Percentiles rank a stretch among this genome's conserved stretches.
Conservation (phyloP, 2,329 filamentous ascomycete genomes). For the Plectosphaerella plurivora region DNA sequence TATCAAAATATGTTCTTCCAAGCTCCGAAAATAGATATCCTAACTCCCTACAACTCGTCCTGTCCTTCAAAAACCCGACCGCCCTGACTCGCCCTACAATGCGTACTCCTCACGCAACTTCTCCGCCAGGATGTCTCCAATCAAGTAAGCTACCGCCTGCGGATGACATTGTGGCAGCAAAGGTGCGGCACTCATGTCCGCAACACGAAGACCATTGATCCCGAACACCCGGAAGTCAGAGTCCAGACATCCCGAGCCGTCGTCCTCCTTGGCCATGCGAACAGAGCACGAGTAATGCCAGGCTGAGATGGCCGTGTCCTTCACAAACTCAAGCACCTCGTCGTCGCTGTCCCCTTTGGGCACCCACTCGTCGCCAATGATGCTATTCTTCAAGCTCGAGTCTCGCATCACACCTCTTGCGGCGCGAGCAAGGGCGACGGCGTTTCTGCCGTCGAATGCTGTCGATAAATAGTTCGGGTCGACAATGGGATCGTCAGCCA, state of each 20-base stretch:
- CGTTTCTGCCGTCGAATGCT: slow-evolving; percentile 16
- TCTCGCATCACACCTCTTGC: not conserved
- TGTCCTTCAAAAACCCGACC: too few species aligned
- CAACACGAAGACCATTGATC: slow-evolving; percentile 13
- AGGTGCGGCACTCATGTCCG: slow-evolving; percentile 15
- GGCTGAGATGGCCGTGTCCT: not conserved
- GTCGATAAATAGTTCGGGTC: slow-evolving; percentile 23
- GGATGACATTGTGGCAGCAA: not conserved
- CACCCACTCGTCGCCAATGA: not conserved
- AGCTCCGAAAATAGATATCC: too few species aligned
- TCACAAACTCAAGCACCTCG: not conserved
- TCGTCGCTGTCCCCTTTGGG: not conserved
- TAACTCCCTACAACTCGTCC: too few species aligned
- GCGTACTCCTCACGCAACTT: too few species aligned
- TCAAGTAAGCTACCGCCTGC: not conserved
- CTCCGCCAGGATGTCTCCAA: too few species aligned
- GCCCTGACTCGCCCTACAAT: too few species aligned
- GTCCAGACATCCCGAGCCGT: slow-evolving; percentile 52
- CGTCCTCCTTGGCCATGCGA: slow-evolving; percentile 47
- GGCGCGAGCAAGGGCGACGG: not conserved
- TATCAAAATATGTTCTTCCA: too few species aligned
- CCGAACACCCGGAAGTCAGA: slow-evolving; percentile 8
- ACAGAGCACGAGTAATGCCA: not conserved
- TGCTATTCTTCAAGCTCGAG: not conserved
- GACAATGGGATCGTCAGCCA: slow-evolving; percentile 13